Evolutionary conservation across 2,329 filamentous ascomycete genomes (phyloP).

Genomic region (Fusarium scirpi): DNA sequence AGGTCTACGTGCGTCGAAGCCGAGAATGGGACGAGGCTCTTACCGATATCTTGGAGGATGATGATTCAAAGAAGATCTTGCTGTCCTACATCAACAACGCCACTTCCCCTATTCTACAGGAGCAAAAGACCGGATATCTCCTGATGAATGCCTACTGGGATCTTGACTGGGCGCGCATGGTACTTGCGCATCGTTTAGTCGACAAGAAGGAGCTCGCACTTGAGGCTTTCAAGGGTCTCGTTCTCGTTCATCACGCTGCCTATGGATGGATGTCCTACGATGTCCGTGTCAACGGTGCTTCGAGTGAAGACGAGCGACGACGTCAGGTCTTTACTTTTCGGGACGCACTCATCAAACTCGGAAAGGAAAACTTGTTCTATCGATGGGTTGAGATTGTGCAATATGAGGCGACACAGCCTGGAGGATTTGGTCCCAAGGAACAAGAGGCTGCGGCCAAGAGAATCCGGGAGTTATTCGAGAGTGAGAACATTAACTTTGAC

Average conservation of each 20-base stretch:
- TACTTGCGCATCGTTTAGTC: constrained; percentile 76
- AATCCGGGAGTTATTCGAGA: constrained; percentile 80
- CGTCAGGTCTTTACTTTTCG: constrained; percentile 85
- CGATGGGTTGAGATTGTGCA: constrained; percentile 94
- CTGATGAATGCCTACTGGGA: constrained; percentile 90
- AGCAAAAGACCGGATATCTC: constrained; percentile 86
- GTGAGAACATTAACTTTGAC: constrained; percentile 84
- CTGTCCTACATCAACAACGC: constrained; percentile 74
- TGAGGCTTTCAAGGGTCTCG: constrained; percentile 77
- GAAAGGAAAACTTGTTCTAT: constrained; percentile 91
- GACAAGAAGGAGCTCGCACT: constrained; percentile 70
- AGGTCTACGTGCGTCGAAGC: constrained; percentile 85
- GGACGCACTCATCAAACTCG: constrained; percentile 78
- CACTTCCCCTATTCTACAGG: constrained; percentile 73
- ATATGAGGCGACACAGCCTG: constrained; percentile 82
- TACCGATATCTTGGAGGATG: constrained; percentile 64
- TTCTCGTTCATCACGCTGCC: constrained; percentile 75
- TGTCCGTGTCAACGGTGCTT: constrained; percentile 67
- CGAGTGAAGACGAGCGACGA: constrained; percentile 71
- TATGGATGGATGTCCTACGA: constrained; percentile 74
- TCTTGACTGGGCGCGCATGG: constrained; percentile 86
- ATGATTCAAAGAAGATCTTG: constrained; percentile 67
- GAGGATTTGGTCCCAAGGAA: constrained; percentile 80
- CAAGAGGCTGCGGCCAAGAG: constrained; percentile 79
- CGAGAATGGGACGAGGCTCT: constrained; percentile 76